Conservation (phyloP, 2,329 filamentous ascomycete species). For the Pseudopithomyces maydicus region DNA sequence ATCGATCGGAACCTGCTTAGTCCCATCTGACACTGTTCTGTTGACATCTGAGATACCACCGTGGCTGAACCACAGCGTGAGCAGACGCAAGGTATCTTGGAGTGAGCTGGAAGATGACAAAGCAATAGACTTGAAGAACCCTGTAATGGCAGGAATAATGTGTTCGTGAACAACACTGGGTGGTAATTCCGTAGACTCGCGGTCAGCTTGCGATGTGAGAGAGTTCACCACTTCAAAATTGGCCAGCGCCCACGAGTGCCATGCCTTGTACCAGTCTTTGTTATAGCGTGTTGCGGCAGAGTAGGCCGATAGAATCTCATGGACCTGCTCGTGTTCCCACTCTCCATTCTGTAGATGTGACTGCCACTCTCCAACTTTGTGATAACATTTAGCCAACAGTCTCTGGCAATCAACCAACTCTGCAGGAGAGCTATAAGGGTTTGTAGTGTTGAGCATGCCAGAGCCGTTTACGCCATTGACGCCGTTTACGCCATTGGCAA, state of each 20-base stretch:
- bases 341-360: constrained; percentile 82
- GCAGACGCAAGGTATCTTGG: constrained; percentile 88
- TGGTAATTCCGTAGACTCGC: constrained; percentile 62
- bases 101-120: constrained; percentile 89
- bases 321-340: constrained; percentile 85
- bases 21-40: constrained; percentile 84
- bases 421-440: constrained; percentile 29
- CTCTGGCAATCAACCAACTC: constrained; percentile 63
- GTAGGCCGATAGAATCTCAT: constrained; percentile 90
- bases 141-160: constrained; percentile 90
- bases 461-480: constrained; percentile 49
- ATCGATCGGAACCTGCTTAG: constrained; percentile 89
- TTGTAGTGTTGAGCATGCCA: constrained; percentile 32
- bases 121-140: constrained; percentile 97
- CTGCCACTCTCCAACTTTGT: constrained; percentile 97
- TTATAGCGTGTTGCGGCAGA: constrained; percentile 92
- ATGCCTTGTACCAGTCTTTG: constrained; percentile 96
- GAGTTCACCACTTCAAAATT: constrained; percentile 98
- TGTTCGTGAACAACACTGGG: constrained; percentile 78
- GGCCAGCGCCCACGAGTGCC: constrained; percentile 97
- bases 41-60: constrained; percentile 89
- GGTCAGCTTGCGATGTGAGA: constrained; percentile 69
- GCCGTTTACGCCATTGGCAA: constrained; percentile 57
- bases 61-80: constrained; percentile 96
- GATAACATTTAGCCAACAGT: constrained; percentile 90